Base-by-base conservation (phyloP, 108 stramenopile species). In the Fistulifera pelliculosa region DNA sequence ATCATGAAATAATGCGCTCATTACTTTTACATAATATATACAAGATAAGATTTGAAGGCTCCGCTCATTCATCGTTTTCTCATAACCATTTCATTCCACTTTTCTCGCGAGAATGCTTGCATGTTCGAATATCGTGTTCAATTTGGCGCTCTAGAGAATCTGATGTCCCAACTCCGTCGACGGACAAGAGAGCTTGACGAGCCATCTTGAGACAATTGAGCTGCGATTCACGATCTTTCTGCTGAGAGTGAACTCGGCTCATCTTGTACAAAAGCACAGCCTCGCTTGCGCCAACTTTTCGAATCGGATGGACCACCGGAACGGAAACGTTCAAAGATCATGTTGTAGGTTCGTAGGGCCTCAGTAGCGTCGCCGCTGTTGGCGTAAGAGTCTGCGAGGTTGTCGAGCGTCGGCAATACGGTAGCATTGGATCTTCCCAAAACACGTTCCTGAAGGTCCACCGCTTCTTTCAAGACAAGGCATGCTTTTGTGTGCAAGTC, bases 371-470 rank as follows among this genome's bases (percentile, higher is more conserved):
- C 35, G 11, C 58, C 61, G 18, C 61, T 53, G 25, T 27, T 41
- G 18, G 52, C 23, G 22, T 51, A 65, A 1, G 76, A 47, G 40
- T 69, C 65, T 0, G 76, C 76, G 13, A 81, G 47, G 44, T 42
- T 66, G 41, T 81, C 80, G 21, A 81, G 31, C 1, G 76, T 77
- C 4, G 47, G 53, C 16, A 81, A 17, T 1, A 76, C 76, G 1
- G 69, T 60, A 1, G 71, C 52, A 47, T 76, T 68, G 21, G 28
- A 39, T 17, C 38, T 35, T 1, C 61, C 61, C 26, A 81, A 49
- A 0, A 75, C 64, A 8, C 31, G 25, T 61, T 73, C 76, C 68
- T 81, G 76, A 12, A 81, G 47, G 18, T 47, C 54, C 8, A 60
- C 38, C 5, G 76, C 70, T 66, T 76, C 72, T 41, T 64, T 60